Base-by-base conservation (phyloP, 768 basidiomycete genomes). In the Boletus speciosus region DNA sequence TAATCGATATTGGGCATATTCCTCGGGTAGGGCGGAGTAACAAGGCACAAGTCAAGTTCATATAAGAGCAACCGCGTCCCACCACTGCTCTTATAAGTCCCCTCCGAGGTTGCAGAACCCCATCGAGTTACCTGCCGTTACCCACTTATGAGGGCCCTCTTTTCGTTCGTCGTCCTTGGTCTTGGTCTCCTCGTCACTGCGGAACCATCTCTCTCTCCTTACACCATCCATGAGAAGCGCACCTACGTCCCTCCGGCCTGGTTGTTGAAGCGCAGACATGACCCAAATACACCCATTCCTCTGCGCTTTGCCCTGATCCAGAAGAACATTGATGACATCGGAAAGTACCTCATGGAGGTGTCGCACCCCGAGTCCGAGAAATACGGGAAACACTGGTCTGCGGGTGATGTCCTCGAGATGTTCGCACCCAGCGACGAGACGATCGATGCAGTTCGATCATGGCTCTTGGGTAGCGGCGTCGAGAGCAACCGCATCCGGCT, bases 211-310 rank as follows among this genome's bases (percentile, higher is more conserved):
- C 46, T 55, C 55, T 65, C 62, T 8, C 57, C 55, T 40, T 64
- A 71, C 55, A 63, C 66, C 54, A 54, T 76, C 31, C 76, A 78
- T 49, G 77, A 78, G 60, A 73, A 66, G 50, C 76, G 75, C 49
- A 66, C 63, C 9, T 54, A 42, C 19, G 63, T 70, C 11, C 75
- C 76, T 7, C 10, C 48, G 6, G 65, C 63, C 3, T 81, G 80
- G 79, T 55, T 63, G 1, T 62, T 71, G 39, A 59, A 69, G 36
- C 72, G 74, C 27, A 68, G 73, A 49, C 72, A 76, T 47, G 67
- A 71, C 0, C 60, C 74, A 8, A 61, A 64, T 38, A 43, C 58
- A 3, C 39, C 54, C 35, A 14, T 71, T 12, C 70, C 71, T 42
- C 45, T 73, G 27, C 66, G 65, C 29, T 63, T 72, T 50, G 69